phyloP scores from a whole-genome alignment of 2,329 filamentous ascomycete species.

The Colletotrichum karsti region DNA sequence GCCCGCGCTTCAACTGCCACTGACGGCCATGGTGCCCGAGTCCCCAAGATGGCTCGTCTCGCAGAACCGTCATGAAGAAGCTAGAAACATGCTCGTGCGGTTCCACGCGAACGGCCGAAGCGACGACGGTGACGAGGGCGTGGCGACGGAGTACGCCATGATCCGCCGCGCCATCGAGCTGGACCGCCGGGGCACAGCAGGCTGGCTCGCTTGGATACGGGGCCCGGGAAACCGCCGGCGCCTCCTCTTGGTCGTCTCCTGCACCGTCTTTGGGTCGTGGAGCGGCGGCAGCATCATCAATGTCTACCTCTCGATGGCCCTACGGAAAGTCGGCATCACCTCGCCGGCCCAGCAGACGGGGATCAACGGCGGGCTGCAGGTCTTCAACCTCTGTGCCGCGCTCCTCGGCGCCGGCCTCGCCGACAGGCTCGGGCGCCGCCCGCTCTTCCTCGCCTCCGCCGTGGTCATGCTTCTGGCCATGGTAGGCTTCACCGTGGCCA shows the following conservation, averaged over 20 bases:
- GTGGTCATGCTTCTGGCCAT: not conserved
- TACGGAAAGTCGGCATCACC: slow-evolving; percentile 6
- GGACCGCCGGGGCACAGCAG: too few species aligned
- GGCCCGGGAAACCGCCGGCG: too few species aligned
- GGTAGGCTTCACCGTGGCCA: slow-evolving; percentile 2
- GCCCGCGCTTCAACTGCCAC: slow-evolving; percentile 46
- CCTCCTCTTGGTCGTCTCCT: too few species aligned
- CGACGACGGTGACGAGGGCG: too few species aligned
- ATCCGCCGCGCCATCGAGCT: too few species aligned
- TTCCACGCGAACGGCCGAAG: too few species aligned
- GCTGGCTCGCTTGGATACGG: too few species aligned
- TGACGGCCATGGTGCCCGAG: slow-evolving; percentile 43
- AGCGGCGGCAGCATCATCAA: not conserved
- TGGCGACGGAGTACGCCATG: too few species aligned
- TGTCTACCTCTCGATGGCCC: not conserved
- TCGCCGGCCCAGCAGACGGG: not conserved
- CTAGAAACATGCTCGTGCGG: too few species aligned
- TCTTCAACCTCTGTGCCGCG: slow-evolving; percentile 8
- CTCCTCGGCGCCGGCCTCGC: not conserved
- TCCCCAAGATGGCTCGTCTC: slow-evolving; percentile 54
- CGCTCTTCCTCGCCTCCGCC: not conserved
- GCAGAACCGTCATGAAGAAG: too few species aligned
- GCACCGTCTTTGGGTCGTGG: too few species aligned
- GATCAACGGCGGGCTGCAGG: slow-evolving; percentile 20
- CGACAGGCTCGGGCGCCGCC: not conserved